Evolutionary conservation across 1,284 basidiomycete genomes (phyloP).

Genomic region (Chalciporus piperatoides): DNA sequence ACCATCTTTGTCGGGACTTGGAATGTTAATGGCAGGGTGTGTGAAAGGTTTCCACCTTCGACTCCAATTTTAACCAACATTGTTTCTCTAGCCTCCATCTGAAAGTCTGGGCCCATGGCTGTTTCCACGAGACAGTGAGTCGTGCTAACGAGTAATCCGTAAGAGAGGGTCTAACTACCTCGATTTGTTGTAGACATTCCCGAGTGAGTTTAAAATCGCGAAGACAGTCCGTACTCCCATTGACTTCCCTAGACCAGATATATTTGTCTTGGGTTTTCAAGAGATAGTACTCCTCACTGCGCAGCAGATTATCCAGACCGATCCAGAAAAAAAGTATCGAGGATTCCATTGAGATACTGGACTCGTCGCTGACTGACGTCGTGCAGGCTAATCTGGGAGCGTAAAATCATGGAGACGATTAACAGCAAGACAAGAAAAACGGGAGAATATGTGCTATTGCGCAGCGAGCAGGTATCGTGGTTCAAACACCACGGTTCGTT

Average conservation of each 20-base stretch:
- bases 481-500: neutral
- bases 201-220: slow-evolving; percentile 46
- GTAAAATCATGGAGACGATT: slow-evolving; percentile 76
- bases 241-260: slow-evolving; percentile 64
- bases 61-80: slow-evolving; percentile 15
- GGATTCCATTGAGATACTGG: neutral
- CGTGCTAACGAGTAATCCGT: neutral
- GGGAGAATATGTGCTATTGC: slow-evolving; percentile 78
- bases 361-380: slow-evolving; percentile 1
- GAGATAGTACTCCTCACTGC: slow-evolving; percentile 97
- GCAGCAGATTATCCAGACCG: slow-evolving; percentile 94
- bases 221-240: slow-evolving; percentile 4
- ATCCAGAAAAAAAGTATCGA: slow-evolving; percentile 83
- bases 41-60: slow-evolving; percentile 20
- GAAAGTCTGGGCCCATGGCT: slow-evolving; percentile 91
- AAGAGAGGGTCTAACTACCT: slow-evolving; percentile 8
- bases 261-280: slow-evolving; percentile 93
- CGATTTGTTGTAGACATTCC: slow-evolving; percentile 40
- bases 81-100: slow-evolving; percentile 54
- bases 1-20: slow-evolving; percentile 88
- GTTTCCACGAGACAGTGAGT: slow-evolving; percentile 74
- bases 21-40: slow-evolving; percentile 90
- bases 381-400: slow-evolving; percentile 82
- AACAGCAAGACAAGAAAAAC: slow-evolving; percentile 64
- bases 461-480: slow-evolving; percentile 79